These are phyloP conservation scores for Arthroderma sp. DNA, from an alignment of 2,329 filamentous ascomycete genomes.

Conservation along the genomic window DNA sequence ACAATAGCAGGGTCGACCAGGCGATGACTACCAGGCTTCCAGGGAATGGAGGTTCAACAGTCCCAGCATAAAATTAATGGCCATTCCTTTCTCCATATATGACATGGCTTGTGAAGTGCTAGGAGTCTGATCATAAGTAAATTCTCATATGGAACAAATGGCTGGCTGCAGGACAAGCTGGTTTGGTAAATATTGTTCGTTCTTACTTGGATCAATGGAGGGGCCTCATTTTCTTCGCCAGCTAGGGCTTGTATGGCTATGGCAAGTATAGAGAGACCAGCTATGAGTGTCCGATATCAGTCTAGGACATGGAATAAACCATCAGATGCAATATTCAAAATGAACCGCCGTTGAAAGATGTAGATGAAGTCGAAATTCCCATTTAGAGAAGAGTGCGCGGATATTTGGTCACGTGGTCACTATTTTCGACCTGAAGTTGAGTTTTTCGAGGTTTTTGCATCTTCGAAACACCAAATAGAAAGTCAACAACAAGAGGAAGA, in stretches of 20 bases:
- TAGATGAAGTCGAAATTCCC: background rate
- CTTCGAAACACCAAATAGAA: background rate
- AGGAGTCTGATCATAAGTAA: background rate
- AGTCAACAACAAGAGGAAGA: background rate
- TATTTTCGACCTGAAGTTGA: background rate
- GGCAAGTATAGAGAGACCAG: background rate
- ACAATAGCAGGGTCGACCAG: constrained; percentile 1
- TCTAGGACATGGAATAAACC: background rate
- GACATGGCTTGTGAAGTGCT: background rate
- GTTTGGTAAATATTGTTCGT: background rate
- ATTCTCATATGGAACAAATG: background rate
- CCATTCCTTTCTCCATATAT: background rate
- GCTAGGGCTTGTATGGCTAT: background rate
- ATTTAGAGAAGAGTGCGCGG: background rate
- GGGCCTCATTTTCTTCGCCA: background rate
- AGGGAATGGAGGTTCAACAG: background rate
- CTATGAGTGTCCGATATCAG: background rate
- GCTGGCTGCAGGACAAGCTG: background rate
- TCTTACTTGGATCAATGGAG: background rate
- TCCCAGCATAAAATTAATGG: background rate
- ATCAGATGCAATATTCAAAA: background rate
- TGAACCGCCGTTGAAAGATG: background rate
- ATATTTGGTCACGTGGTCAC: background rate
- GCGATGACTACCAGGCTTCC: background rate
- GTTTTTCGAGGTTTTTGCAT: background rate